Base-by-base conservation (phyloP, 139 green algal species). In the Coelastrella sp. region DNA sequence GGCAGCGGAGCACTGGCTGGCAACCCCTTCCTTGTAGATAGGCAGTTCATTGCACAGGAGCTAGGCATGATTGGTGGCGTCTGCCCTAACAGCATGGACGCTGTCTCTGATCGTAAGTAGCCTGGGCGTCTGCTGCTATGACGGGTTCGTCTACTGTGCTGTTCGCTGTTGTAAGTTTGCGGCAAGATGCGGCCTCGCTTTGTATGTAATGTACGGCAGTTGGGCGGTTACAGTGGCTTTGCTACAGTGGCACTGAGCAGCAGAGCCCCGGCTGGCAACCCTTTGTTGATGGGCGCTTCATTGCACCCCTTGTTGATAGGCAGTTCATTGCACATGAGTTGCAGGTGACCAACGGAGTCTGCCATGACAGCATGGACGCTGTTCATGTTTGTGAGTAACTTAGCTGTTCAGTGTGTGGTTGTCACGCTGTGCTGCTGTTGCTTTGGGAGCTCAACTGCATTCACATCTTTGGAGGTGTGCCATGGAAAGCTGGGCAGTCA, bases 11-110 rank as follows among this genome's bases (percentile, higher is more conserved):
- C 98, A 0, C 92, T 99, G 76, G 98, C 98, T 0, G 98, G 98
- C 75, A 99, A 99, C 92, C 97, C 97, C 8, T 99, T 99, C 87
- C 90, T 94, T 7, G 96, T 99, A 71, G 98, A 99, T 95, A 93
- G 98, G 59, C 95, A 94, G 89, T 95, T 94, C 92, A 93, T 97
- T 71, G 94, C 97, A 2, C 11, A 92, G 73, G 96, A 97, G 86
- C 93, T 98, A 57, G 96, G 95, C 79, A 97, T 98, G 78, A 91
- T 90, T 17, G 92, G 93, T 6, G 80, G 92, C 11, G 87, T 93
- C 80, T 92, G 90, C 88, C 94, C 97, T 80, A 99, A 99, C 95
- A 97, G 93, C 86, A 98, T 99, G 96, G 97, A 99, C 87, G 97
- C 96, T 54, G 97, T 99, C 64, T 92, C 87, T 66, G 97, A 99